Percentiles rank a stretch among this genome's conserved stretches.
These are phyloP conservation scores for Aeschynomene evenia DNA, from an alignment of 306 rosid species.

Conservation along the genomic window DNA sequence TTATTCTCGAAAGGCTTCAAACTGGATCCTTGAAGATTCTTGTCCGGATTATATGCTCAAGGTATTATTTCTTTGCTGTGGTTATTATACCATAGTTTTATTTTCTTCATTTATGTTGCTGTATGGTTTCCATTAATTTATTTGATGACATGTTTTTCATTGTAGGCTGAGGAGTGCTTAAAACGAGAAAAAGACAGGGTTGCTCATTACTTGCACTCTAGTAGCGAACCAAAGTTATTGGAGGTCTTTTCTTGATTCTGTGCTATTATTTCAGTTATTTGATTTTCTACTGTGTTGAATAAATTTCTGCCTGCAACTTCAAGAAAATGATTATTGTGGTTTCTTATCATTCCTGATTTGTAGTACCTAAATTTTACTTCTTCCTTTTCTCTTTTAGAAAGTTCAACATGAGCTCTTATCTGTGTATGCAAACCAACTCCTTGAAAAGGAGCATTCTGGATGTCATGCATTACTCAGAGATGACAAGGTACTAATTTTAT, in stretches of 20 bases:
- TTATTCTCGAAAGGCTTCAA: slow-evolving; percentile 87
- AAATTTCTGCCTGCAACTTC: neutral
- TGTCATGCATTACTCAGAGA: slow-evolving; percentile 89
- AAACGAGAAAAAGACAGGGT: slow-evolving; percentile 65
- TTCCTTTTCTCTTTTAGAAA: slow-evolving; percentile 46
- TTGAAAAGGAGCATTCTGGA: slow-evolving; percentile 92
- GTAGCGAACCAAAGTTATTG: slow-evolving; percentile 57
- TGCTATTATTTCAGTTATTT: slow-evolving; percentile 17
- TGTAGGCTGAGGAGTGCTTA: slow-evolving; percentile 61
- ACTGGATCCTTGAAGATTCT: slow-evolving; percentile 78
- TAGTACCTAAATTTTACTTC: neutral
- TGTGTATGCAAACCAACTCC: slow-evolving; percentile 69
- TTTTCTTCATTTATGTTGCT: slow-evolving; percentile 13
- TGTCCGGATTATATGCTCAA: slow-evolving; percentile 89
- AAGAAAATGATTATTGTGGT: neutral
- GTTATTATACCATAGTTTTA: neutral
- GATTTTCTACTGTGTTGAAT: slow-evolving; percentile 23
- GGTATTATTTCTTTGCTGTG: slow-evolving; percentile 32
- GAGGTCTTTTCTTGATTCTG: slow-evolving; percentile 40
- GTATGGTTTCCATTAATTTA: neutral
- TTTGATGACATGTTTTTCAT: slow-evolving; percentile 19
- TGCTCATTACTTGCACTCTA: slow-evolving; percentile 57
- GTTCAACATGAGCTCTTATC: slow-evolving; percentile 74
- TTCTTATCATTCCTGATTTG: neutral
- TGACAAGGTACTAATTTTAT: slow-evolving; percentile 61